These are phyloP conservation scores for Misopates orontium DNA, from an alignment of 257 asterid genomes.

Conservation along the genomic window DNA sequence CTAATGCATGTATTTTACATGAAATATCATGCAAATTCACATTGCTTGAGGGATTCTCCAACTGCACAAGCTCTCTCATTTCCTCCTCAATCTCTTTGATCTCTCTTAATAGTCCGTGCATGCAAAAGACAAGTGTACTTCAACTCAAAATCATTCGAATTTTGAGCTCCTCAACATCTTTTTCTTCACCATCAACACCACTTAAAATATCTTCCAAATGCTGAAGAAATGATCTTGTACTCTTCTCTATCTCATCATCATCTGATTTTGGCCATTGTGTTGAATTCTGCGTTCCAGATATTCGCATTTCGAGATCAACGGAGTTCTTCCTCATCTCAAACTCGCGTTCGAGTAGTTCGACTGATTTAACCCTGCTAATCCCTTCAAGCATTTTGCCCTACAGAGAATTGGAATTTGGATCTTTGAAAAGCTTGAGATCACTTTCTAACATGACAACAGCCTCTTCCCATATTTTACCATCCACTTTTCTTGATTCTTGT, in stretches of 20 bases:
- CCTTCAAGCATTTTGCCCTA: slow-evolving; percentile 57
- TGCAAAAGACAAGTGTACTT: no score
- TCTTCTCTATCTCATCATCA: slow-evolving; percentile 40
- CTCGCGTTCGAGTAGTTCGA: slow-evolving; percentile 45
- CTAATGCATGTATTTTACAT: no score
- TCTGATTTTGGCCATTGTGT: slow-evolving; percentile 24
- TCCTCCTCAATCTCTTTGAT: no score
- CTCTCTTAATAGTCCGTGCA: no score
- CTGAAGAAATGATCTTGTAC: slow-evolving; percentile 34
- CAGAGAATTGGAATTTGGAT: slow-evolving; percentile 37
- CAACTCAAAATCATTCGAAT: slow-evolving; percentile 33
- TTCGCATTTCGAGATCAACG: slow-evolving; percentile 57
- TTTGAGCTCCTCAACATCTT: slow-evolving; percentile 36
- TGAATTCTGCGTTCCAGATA: slow-evolving; percentile 46
- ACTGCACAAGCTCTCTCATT: no score
- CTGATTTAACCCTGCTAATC: slow-evolving; percentile 51
- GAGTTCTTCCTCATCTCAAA: slow-evolving; percentile 45
- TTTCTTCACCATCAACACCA: slow-evolving; percentile 20
- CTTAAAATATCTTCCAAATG: slow-evolving; percentile 42
- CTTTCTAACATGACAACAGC: slow-evolving; percentile 37
- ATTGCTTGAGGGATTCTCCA: no score
- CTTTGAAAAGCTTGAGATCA: slow-evolving; percentile 49
- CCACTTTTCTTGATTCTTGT: slow-evolving; percentile 45
- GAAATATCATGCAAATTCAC: no score
- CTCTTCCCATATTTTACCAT: slow-evolving; percentile 37